Base-by-base conservation (phyloP, 495 filamentous ascomycete genomes). In the Talaromyces ruber region DNA sequence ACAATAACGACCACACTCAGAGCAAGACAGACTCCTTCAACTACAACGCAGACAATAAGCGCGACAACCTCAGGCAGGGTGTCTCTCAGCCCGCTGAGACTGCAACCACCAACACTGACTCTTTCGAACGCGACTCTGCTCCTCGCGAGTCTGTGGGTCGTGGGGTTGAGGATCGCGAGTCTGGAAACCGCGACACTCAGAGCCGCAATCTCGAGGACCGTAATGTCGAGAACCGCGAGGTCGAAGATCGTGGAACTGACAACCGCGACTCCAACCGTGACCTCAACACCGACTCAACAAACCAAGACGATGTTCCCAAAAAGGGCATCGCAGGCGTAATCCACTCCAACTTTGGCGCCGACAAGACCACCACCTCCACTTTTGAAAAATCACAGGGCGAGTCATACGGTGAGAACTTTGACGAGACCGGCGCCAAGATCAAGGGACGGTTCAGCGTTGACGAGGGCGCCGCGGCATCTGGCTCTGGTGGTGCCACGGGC, bases 341-440 rank as follows among this genome's bases (percentile, higher is more conserved):
- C n/a, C 2, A 18, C n/a, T 50, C 59, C 22, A 50, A 28, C n/a
- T 60, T 60, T 9, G 59, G 59, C 4, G 22, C 59, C 14, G 59
- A 60, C 16, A 50, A 60, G 11, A 60, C 59, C 28, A 50, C 59
- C 2, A 60, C 59, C 8, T 60, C 59, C 11, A 60, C 59, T 5
- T 60, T 60, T 21, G 59, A 60, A 16, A 51, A 51, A 14, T 60
- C 59, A 0, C 59, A 60, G 28, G 59, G 59, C 24, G 34, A 45
- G 24, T 47, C 18, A 25, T 59, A 24, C 39, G 58, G 58, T 4
- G 30, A 25, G 8, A 21, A 21, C 1, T 59, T 59, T 14, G 58
- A 59, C 25, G 32, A 45, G n/a, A 59, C 32, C 25, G 58, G 30
- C 18, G 26, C 50, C 5, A 50, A 52, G 45, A 6, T 51, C 18